Evolutionary conservation across 768 basidiomycete species (phyloP), one percentile per base, ranked within the genome.

Genomic region (Leccinum subgranulosum): DNA sequence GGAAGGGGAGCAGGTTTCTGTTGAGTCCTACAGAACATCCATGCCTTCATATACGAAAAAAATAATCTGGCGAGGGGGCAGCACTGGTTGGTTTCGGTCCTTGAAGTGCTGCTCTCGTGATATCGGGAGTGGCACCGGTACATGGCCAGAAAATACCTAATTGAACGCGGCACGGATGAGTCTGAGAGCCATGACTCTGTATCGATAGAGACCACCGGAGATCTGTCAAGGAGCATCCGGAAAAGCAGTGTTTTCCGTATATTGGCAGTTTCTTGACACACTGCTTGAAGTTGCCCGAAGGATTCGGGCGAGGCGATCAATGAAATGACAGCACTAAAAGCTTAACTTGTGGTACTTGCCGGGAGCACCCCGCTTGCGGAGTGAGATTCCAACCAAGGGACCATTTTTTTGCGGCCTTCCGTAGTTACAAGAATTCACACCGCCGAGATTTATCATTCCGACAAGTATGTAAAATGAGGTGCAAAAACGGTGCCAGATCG

Each of bases 131-230:
- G 74, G 15, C 47, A 48, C 75, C 68, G 75, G 71, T 75, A 73
- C 75, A 79, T 77, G 80, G 78, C 76, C 77, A 78, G 66, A 75
- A 58, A 36, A 61, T 64, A 59, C 77, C 76, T 73, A 71, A 79
- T 77, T 68, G 77, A 79, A 80, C 71, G 78, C 76, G 77, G 78
- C 74, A 76, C 70, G 71, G 65, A 70, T 76, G 77, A 69, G 76
- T 75, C 76, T 77, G 73, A 27, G 47, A 56, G 65, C 41, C 19
- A 34, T 43, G 19, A 12, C n/a, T 43, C n/a, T 43, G 33, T 28
- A 55, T 57, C 53, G 53, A 68, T 62, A n/a, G 54, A 59, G 49
- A 50, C 51, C 59, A 48, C 53, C 6, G 31, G 60, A 60, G 56
- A 67, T 67, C 61, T 51, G 21, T 4, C 49, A 46, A 58, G 65